Conservation (phyloP, 495 filamentous ascomycete species). For the Lentithecium fluviatile region DNA sequence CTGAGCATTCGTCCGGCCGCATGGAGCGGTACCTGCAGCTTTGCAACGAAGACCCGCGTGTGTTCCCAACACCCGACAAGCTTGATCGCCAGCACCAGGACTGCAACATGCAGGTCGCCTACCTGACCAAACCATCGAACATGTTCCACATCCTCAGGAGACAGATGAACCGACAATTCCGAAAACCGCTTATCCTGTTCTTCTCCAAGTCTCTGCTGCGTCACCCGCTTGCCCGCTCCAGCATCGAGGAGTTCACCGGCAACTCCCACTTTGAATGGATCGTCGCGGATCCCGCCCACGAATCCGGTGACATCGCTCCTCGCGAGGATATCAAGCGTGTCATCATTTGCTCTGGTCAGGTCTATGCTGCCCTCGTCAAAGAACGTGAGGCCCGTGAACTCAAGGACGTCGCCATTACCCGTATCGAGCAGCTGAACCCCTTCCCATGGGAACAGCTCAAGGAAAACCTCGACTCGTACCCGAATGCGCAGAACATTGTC, state of each 20-base stretch:
- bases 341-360: slow-evolving; percentile 91
- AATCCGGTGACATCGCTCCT: slow-evolving; percentile 66
- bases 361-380: slow-evolving; percentile 86
- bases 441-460: slow-evolving; percentile 97
- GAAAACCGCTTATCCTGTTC: slow-evolving; percentile 95
- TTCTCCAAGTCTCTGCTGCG: slow-evolving; percentile 95
- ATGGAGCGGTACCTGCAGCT: slow-evolving; percentile 97
- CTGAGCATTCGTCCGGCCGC: slow-evolving; percentile 95
- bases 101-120: slow-evolving; percentile 98
- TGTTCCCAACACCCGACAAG: slow-evolving; percentile 83
- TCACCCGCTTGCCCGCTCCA: slow-evolving; percentile 85
- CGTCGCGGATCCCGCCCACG: slow-evolving; percentile 82
- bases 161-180: slow-evolving; percentile 98
- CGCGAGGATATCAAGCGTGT: slow-evolving; percentile 88
- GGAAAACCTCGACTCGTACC: slow-evolving; percentile 93
- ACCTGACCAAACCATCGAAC: slow-evolving; percentile 90
- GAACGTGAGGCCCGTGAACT: slow-evolving; percentile 80
- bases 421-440: slow-evolving; percentile 95
- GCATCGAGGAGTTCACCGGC: slow-evolving; percentile 82
- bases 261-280: slow-evolving; percentile 96
- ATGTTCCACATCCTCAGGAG: slow-evolving; percentile 93
- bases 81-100: slow-evolving; percentile 97
- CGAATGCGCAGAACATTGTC: slow-evolving; percentile 93
- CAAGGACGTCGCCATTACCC: slow-evolving; percentile 87
- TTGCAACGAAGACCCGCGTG: slow-evolving; percentile 94